A percentile compares a stretch with the other conserved stretches of the same genome.
These are phyloP conservation scores for Suillus lakei DNA, from an alignment of 768 basidiomycete genomes.

Conservation along the genomic window DNA sequence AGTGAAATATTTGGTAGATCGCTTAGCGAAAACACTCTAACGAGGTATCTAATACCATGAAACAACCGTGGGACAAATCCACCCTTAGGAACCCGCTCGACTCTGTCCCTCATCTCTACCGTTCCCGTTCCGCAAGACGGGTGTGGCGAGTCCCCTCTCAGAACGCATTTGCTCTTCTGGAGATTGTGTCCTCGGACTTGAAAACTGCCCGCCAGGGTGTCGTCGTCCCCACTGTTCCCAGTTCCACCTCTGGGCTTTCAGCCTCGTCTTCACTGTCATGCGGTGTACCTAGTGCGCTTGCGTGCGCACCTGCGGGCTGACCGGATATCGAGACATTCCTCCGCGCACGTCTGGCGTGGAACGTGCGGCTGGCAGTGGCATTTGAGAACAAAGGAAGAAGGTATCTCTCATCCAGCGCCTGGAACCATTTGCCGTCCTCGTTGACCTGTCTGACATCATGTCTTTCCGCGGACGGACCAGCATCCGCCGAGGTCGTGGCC, in stretches of 20 bases:
- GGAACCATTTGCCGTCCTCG: slow-evolving; percentile 95
- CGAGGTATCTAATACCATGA: slow-evolving; percentile 5
- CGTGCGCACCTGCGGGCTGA: slow-evolving; percentile 15
- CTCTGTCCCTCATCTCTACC: slow-evolving; percentile 30
- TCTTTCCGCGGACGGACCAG: slow-evolving; percentile 17
- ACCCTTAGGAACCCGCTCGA: slow-evolving; percentile 2
- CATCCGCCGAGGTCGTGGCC: slow-evolving; percentile 52
- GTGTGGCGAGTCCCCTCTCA: slow-evolving; percentile 69
- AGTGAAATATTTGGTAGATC: background rate
- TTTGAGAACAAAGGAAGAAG: slow-evolving; percentile 92
- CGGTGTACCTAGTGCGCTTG: slow-evolving; percentile 36
- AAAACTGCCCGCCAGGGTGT: slow-evolving; percentile 19
- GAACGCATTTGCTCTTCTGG: slow-evolving; percentile 55
- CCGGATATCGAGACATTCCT: slow-evolving; percentile 43
- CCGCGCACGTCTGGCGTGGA: slow-evolving; percentile 77
- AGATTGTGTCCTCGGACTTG: slow-evolving; percentile 23
- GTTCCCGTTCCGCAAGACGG: slow-evolving; percentile 57
- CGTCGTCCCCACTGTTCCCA: slow-evolving; percentile 34
- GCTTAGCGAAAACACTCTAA: background rate
- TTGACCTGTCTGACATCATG: slow-evolving; percentile 33
- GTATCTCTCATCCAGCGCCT: slow-evolving; percentile 92
- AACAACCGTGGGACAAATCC: background rate
- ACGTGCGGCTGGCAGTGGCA: slow-evolving; percentile 85
- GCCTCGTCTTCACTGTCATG: slow-evolving; percentile 46
- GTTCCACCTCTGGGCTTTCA: slow-evolving; percentile 49